Evolutionary conservation across 352 stramenopile genomes (phyloP), one percentile per base, ranked within the genome.

Genomic region (Phytophthora nicotianae): DNA sequence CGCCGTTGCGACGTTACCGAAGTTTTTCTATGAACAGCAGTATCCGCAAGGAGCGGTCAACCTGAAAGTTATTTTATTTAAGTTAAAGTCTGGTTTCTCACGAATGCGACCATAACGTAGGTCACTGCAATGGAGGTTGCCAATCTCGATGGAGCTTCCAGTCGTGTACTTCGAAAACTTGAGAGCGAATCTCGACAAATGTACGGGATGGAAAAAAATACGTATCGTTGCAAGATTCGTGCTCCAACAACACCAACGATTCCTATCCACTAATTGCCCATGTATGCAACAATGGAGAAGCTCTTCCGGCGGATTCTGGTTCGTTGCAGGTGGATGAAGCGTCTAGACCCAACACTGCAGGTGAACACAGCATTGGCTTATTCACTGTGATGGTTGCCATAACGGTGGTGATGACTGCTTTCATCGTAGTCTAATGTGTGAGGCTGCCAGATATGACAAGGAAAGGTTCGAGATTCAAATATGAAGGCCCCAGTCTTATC

Each of bases 1-100:
- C 13, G 17, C 16, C n/a, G 10, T 52, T 32, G 11, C 26, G 16
- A 17, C 27, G 27, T 23, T 50, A n/a, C 43, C 23, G 6, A 50
- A 37, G 23, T 52, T 52, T 41, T 45, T 54, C 29, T 54, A 42
- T 43, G 20, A 52, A 29, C 48, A 11, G 29, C 10, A 33, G 20
- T 54, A 54, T 14, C 32, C 48, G 5, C 48, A 45, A 54, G 48
- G 45, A 33, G 6, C 37, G 32, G 9, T 53, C 27, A 53, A 53
- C 17, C 8, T 42, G 47, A 40, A 42, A 16, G n/a, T 26, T 5
- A 38, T 17, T 16, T 19, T 50, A n/a, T 9, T 29, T 29, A 29
- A 29, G 23, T 27, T 52, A 2, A 33, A 8, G 27, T 13, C 27
- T 13, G 1, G 27, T 33, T 33, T 11, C 32, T 16, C 11, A 38